Base-by-base conservation (phyloP, 1,284 basidiomycete species). In the Pseudozyma tsukubaensis region DNA sequence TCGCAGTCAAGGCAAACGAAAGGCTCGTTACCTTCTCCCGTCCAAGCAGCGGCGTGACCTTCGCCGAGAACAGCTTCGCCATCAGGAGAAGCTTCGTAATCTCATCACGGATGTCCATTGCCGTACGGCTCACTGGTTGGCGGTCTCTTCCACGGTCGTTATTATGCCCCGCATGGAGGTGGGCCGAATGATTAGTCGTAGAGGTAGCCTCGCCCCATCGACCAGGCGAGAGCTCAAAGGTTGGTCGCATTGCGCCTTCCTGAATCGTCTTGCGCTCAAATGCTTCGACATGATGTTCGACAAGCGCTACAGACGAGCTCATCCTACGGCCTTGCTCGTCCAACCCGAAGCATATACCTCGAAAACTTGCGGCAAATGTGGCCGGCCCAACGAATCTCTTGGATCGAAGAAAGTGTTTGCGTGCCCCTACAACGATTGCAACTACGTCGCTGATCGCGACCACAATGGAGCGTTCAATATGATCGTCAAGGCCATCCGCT, bases 131-230 rank as follows among this genome's bases (percentile, higher is more conserved):
- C n/a, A n/a, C n/a, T n/a, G n/a, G n/a, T n/a, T n/a, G n/a, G n/a
- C n/a, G n/a, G n/a, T n/a, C n/a, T n/a, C n/a, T n/a, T n/a, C n/a
- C n/a, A n/a, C n/a, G n/a, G n/a, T n/a, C n/a, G n/a, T 52, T n/a
- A 16, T 59, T 11, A 59, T 59, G 57, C 57, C 50, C 1, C 42
- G 50, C 21, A 59, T 47, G 50, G 57, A 59, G 21, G 50, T 59
- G 19, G 3, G 3, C 12, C 9, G 21, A 1, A 52, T 51, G 57
- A 37, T 59, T 43, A 39, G 43, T n/a, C 43, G 43, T 35, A 50
- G 14, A 32, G 39, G 40, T 12, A 4, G 40, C 10, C 49, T 59
- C 42, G 24, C 19, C 21, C 10, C 1, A 1, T 44, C 29, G 7
- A 54, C 52, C 24, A 54, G 35, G 43, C 18, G 52, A 7, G 42